Conservation (phyloP, 2,329 filamentous ascomycete genomes). For the Thielaviopsis ethacetica region DNA sequence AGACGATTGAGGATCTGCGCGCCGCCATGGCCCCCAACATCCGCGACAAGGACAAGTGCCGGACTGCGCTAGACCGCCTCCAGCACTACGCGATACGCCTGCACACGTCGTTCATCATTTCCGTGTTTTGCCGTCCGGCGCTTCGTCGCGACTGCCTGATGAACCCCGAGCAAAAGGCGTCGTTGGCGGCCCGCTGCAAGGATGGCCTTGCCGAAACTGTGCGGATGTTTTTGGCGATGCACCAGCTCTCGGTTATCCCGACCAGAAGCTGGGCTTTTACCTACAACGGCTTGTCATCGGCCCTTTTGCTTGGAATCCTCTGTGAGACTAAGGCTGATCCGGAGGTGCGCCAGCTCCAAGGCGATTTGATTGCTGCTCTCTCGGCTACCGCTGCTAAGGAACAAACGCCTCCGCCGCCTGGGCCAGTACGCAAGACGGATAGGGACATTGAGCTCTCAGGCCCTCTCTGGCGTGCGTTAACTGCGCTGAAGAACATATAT, state of each 20-base stretch:
- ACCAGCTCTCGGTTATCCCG: constrained; percentile 48
- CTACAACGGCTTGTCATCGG: constrained; percentile 49
- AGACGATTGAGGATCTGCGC: constrained; percentile 35
- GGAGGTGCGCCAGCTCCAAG: constrained; percentile 46
- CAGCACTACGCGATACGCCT: constrained; percentile 49
- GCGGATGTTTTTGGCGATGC: constrained; percentile 53
- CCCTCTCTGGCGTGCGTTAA: constrained; percentile 42
- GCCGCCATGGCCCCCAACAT: constrained; percentile 34
- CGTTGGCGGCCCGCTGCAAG: constrained; percentile 42
- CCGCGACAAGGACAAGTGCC: constrained; percentile 44
- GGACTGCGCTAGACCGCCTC: constrained; percentile 43
- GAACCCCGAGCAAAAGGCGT: constrained; percentile 33
- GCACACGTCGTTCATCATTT: constrained; percentile 49
- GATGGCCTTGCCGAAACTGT: constrained; percentile 47
- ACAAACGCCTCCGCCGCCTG: constrained; percentile 31
- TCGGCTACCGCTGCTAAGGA: constrained; percentile 50
- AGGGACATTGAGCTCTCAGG: constrained; percentile 47
- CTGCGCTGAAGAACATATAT: constrained; percentile 48
- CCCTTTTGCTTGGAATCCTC: constrained; percentile 45
- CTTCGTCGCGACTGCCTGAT: constrained; percentile 38
- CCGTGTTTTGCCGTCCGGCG: constrained; percentile 46
- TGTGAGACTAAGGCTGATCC: constrained; percentile 47
- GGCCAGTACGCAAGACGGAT: constrained; percentile 36
- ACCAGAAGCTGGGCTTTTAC: constrained; percentile 54
- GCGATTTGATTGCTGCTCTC: constrained; percentile 45